These are phyloP conservation scores for Sarocladium strictum DNA, from an alignment of 2,329 filamentous ascomycete species.

Conservation along the genomic window DNA sequence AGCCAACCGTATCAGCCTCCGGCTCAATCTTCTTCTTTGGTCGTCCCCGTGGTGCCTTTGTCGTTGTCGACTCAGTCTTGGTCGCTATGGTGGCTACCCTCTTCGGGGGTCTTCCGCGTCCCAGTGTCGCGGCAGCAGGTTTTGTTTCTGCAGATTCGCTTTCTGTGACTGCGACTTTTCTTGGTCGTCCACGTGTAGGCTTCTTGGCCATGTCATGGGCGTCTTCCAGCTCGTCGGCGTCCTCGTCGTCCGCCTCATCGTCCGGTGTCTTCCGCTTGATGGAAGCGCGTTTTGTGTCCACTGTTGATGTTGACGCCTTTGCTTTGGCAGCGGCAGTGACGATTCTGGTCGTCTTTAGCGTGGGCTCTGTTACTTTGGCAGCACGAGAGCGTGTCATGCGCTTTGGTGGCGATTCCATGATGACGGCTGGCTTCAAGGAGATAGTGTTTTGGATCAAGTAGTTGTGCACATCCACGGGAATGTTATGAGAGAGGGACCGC, in stretches of 20 bases:
- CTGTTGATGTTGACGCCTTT: constrained; percentile 28
- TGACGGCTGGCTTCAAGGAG: not conserved
- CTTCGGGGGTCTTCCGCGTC: constrained; percentile 22
- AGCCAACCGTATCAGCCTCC: constrained; percentile 12
- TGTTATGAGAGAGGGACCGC: not conserved
- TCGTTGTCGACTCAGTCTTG: constrained; percentile 19
- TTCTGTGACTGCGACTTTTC: not conserved
- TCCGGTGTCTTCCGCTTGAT: constrained; percentile 45
- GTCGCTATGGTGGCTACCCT: constrained; percentile 20
- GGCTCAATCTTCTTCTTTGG: constrained; percentile 32
- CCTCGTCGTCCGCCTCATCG: constrained; percentile 47
- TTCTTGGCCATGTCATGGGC: constrained; percentile 23
- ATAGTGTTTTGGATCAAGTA: not conserved
- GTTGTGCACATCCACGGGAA: not conserved
- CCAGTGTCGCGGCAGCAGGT: constrained; percentile 12
- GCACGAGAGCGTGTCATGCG: constrained; percentile 49
- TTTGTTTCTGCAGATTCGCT: too few relatives aligned
- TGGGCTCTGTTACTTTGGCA: constrained; percentile 32
- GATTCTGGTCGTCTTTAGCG: constrained; percentile 36
- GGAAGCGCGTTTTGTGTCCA: constrained; percentile 24
- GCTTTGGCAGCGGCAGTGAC: constrained; percentile 44
- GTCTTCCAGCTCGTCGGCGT: constrained; percentile 28
- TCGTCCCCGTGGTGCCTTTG: constrained; percentile 35
- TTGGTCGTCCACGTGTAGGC: constrained; percentile 32
- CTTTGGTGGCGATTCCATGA: constrained; percentile 55